Conservation (phyloP, 164 flowering plant species). For the Stephania yunnanensis region DNA sequence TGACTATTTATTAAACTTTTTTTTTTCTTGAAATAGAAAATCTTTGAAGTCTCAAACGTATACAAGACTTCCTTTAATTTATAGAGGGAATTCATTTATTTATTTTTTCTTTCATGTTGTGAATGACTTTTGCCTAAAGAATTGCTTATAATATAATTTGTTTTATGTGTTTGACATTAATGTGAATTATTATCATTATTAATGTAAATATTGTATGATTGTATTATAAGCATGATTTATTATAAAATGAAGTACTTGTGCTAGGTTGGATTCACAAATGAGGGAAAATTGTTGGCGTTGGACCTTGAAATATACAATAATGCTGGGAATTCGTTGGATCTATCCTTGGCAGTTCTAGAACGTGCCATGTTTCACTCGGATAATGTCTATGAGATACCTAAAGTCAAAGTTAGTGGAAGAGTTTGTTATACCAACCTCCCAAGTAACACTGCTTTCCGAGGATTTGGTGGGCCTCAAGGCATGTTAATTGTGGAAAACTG, state of each 20-base stretch:
- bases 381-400: slow-evolving; percentile 89
- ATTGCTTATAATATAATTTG: not conserved
- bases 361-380: slow-evolving; percentile 97
- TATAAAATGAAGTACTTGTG: slow-evolving; percentile 7
- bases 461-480: slow-evolving; percentile 99
- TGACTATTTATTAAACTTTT: not conserved
- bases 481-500: slow-evolving; percentile 94
- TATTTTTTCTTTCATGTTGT: not conserved
- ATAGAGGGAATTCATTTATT: not conserved
- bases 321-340: slow-evolving; percentile 87
- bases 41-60: not conserved
- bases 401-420: slow-evolving; percentile 61
- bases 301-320: slow-evolving; percentile 93
- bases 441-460: slow-evolving; percentile 94
- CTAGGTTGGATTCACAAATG: slow-evolving; percentile 89
- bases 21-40: not conserved
- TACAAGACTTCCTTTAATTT: not conserved
- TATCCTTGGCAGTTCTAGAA: slow-evolving; percentile 78
- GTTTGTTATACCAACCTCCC: slow-evolving; percentile 92
- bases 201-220: not conserved
- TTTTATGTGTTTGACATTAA: not conserved
- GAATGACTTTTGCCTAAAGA: not conserved
- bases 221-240: not conserved
- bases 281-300: slow-evolving; percentile 75
- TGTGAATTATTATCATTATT: not conserved